Base-by-base conservation (phyloP, 306 rosid species). In the Medicago lupulina region DNA sequence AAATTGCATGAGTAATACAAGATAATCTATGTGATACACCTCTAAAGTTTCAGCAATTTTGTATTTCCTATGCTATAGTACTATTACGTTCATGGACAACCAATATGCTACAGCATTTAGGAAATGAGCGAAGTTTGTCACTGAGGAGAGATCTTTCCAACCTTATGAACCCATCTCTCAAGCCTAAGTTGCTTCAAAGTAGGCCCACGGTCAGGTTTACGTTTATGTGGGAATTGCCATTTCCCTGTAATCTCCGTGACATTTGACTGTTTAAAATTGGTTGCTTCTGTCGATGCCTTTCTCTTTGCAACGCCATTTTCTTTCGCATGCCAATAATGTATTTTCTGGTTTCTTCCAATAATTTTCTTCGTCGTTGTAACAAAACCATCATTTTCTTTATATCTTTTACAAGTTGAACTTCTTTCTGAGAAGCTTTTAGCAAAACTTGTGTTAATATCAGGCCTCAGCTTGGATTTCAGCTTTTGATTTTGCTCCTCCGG, bases 181-280 rank as follows among this genome's bases (percentile, higher is more conserved):
- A 95, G 96, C 74, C 97, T 87, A 80, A 92, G 97, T 82, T 95
- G 98, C 86, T 95, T 95, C 84, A 92, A 43, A 34, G 93, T 60
- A 55, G 98, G 93, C 49, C 97, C 96, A 21, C 50, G 40, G 74
- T 80, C 58, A n/a, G 93, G 92, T 81, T 89, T 95, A 51, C 85
- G 76, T 82, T 80, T 90, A 82, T 87, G 98, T 28, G 96, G 98
- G 78, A 96, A 92, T 71, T 58, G 74, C 98, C 97, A 95, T 83
- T 92, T 87, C 70, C 97, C 98, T 53, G 86, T 84, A 55, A 84
- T 77, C 80, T 78, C 91, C 6, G 41, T 8, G 6, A 3, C 83
- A 76, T 73, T 70, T 38, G 80, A 85, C 34, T 72, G 76, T 23
- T 71, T 70, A 67, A 81, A n/a, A 83, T 92, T 92, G 75, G 96